Conservation (phyloP, 345 rosid genomes). For the Rubroshorea leprosula region DNA sequence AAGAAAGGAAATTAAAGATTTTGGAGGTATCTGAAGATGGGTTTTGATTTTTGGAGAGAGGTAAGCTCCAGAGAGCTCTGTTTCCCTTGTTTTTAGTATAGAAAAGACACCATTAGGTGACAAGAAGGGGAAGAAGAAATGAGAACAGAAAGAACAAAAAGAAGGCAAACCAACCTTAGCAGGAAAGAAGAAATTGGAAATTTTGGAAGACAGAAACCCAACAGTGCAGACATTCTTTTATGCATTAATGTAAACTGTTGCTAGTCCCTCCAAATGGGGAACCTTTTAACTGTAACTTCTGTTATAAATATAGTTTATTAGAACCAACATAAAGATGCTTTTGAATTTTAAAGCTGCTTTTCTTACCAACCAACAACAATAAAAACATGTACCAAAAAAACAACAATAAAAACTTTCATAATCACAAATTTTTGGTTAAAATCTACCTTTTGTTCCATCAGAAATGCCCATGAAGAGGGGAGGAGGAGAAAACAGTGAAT, state of each 20-base stretch:
- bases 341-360: not conserved
- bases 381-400: too few species aligned
- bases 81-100: not conserved
- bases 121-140: not conserved
- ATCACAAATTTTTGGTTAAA: too few species aligned
- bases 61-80: not conserved
- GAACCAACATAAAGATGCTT: too few species aligned
- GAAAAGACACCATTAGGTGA: not conserved
- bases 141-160: not conserved
- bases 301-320: not conserved
- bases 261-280: slow-evolving; percentile 5
- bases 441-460: too few species aligned
- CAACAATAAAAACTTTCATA: too few species aligned
- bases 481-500: not conserved
- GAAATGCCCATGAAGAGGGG: not conserved
- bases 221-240: not conserved
- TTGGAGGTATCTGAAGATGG: not conserved
- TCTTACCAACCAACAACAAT: not conserved
- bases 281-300: slow-evolving; percentile 12
- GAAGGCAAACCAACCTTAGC: not conserved
- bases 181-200: not conserved
- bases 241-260: slow-evolving; percentile 1
- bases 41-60: not conserved
- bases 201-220: not conserved
- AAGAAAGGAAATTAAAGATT: slow-evolving; percentile 9